phyloP scores from a whole-genome alignment of 108 stramenopile species.

The Bacterosira constricta region DNA sequence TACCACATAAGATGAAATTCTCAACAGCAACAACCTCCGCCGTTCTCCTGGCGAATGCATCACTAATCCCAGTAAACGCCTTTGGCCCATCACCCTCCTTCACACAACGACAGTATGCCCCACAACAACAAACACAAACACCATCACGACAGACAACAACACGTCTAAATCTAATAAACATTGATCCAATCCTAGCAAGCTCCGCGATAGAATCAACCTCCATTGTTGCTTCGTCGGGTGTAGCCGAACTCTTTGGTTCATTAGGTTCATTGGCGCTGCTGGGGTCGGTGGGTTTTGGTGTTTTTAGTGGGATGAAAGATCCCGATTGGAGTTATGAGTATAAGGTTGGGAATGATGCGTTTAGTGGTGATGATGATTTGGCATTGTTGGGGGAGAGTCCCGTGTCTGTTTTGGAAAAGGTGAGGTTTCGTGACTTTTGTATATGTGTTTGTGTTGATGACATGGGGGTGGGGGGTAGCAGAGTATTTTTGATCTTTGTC shows the following conservation, averaged over 20 bases:
- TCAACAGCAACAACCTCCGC: neutral
- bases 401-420: neutral
- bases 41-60: neutral
- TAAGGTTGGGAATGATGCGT: conserved; percentile 13
- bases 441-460: too few relatives aligned
- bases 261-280: conserved; percentile 6
- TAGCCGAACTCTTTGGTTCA: neutral
- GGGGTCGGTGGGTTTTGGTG: conserved; percentile 17
- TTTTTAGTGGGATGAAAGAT: conserved; percentile 1
- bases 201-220: conserved; percentile 2
- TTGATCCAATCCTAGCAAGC: too few relatives aligned
- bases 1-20: neutral
- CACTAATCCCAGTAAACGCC: neutral
- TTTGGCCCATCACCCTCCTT: neutral
- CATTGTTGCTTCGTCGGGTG: neutral
- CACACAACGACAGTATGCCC: neutral
- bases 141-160: neutral
- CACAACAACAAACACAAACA: too few relatives aligned
- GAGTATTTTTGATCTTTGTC: neutral
- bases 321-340: conserved; percentile 15
- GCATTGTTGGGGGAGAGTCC: conserved; percentile 13
- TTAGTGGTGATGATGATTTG: neutral
- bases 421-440: too few relatives aligned
- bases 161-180: too few relatives aligned
- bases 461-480: too few relatives aligned